These are phyloP conservation scores for Chaetomiaceae sp. DNA, from an alignment of 2,329 filamentous ascomycete genomes.

Conservation along the genomic window DNA sequence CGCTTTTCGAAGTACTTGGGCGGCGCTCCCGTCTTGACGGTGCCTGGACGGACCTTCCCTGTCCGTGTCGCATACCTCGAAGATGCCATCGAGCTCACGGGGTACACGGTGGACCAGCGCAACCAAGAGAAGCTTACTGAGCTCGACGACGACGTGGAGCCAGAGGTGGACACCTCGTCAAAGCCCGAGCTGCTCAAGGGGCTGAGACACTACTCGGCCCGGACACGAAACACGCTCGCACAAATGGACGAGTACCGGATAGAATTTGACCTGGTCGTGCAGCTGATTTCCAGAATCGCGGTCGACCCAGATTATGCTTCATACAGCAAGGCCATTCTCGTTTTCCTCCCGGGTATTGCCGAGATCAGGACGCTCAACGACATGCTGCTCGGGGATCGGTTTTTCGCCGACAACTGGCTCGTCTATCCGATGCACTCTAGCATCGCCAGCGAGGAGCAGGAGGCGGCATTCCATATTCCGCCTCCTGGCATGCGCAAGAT, in stretches of 20 bases:
- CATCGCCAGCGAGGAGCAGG: slow-evolving; percentile 94
- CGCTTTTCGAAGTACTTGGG: slow-evolving; percentile 86
- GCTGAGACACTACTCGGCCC: slow-evolving; percentile 67
- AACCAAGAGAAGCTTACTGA: slow-evolving; percentile 52
- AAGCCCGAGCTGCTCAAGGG: slow-evolving; percentile 57
- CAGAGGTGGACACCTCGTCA: slow-evolving; percentile 47
- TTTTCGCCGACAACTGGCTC: slow-evolving; percentile 73
- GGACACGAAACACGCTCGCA: slow-evolving; percentile 68
- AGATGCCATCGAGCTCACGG: slow-evolving; percentile 84
- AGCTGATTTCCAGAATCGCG: slow-evolving; percentile 72
- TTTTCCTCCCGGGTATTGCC: slow-evolving; percentile 91
- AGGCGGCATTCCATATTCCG: slow-evolving; percentile 83
- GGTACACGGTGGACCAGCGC: slow-evolving; percentile 57
- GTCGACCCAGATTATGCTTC: slow-evolving; percentile 57
- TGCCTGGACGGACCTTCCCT: slow-evolving; percentile 90
- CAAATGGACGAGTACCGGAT: slow-evolving; percentile 88
- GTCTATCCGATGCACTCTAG: slow-evolving; percentile 89
- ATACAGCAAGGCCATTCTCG: slow-evolving; percentile 86
- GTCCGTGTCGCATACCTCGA: slow-evolving; percentile 85
- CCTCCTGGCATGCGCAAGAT: slow-evolving; percentile 83
- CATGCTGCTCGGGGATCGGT: slow-evolving; percentile 69
- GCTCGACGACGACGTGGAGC: slow-evolving; percentile 58
- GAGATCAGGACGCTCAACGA: slow-evolving; percentile 89
- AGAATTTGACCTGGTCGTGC: slow-evolving; percentile 80
- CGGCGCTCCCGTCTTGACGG: slow-evolving; percentile 78